Evolutionary conservation across 2,329 filamentous ascomycete genomes (phyloP).

Genomic region (Ophiostoma populinum): DNA sequence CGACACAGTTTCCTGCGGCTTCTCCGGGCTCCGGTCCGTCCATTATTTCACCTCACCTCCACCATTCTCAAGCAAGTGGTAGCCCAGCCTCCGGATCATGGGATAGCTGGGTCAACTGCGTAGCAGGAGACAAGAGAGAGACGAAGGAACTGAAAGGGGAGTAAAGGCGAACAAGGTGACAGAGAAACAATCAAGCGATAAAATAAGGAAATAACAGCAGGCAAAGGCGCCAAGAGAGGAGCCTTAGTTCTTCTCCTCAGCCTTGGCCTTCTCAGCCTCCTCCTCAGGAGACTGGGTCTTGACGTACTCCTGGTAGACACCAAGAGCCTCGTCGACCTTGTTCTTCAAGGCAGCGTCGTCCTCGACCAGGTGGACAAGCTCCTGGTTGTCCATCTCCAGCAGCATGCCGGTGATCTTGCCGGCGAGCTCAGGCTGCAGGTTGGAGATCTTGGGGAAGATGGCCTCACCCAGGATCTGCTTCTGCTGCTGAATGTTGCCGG

Average conservation of each 20-base stretch:
- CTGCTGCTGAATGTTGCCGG: constrained; percentile 51
- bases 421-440: constrained; percentile 83
- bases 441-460: constrained; percentile 96
- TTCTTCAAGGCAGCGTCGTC: constrained; percentile 75
- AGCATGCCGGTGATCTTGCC: constrained; percentile 99
- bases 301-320: constrained; percentile 96
- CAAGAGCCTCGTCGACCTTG: constrained; percentile 96
- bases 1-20: background rate
- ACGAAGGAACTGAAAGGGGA: background rate
- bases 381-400: constrained; percentile 94
- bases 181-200: background rate
- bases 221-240: too few relatives aligned
- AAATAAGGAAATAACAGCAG: background rate
- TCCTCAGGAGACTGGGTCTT: constrained; percentile 48
- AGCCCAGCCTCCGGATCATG: background rate
- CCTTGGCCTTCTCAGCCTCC: constrained; percentile 29
- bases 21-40: background rate
- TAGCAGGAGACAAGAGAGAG: background rate
- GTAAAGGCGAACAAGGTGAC: background rate
- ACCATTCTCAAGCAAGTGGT: background rate
- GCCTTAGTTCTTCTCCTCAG: constrained; percentile 21
- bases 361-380: constrained; percentile 87
- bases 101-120: background rate
- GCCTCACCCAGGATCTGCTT: constrained; percentile 98
- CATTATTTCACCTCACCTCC: constrained; percentile 1